Base-by-base conservation (phyloP, 768 basidiomycete species). In the Hortiboletus flavorubellus region DNA sequence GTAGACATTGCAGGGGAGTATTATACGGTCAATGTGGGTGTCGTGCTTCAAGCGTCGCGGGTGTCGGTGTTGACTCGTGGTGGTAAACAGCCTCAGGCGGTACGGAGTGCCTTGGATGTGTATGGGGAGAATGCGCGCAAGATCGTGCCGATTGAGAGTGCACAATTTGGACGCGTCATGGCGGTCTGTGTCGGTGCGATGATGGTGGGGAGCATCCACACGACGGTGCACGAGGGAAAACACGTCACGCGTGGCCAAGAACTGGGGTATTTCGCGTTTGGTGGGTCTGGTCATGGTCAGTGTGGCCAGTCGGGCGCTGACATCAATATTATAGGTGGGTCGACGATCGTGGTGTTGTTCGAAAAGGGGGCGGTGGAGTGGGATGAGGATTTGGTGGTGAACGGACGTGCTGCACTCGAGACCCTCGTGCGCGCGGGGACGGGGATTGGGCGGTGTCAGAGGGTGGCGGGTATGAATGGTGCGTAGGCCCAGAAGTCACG, bases 121-220 rank as follows among this genome's bases (percentile, higher is more conserved):
- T 98, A 94, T 63, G 93, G 93, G 18, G 95, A 98, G 73, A 99
- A 99, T 62, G 89, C 80, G 6, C 79, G 97, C 26, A 93, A 93
- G 76, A 85, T 99, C 34, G 89, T 96, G 8, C 91, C 91, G 2
- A 95, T 98, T 51, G 86, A 96, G 58, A 92, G 86, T 56, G 85
- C 87, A 0, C 83, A 87, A 44, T 98, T 97, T 66, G 96, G 96
- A 3, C 80, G 85, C 0, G 93, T 98, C 21, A 92, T 96, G 85
- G 87, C 85, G 2, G 93, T 96, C 2, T 93, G 92, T 61, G 77
- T 95, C 8, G 93, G 93, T 23, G 93, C 93, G 8, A 95, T 95
- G 93, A 92, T 93, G 91, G 95, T 91, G 12, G 93, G 91, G 10
- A 91, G 86, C 56, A 98, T 98, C 67, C 71, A 84, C 63, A 90